These are phyloP conservation scores for Lepiota venenata DNA, from an alignment of 768 basidiomycete species.

Conservation along the genomic window DNA sequence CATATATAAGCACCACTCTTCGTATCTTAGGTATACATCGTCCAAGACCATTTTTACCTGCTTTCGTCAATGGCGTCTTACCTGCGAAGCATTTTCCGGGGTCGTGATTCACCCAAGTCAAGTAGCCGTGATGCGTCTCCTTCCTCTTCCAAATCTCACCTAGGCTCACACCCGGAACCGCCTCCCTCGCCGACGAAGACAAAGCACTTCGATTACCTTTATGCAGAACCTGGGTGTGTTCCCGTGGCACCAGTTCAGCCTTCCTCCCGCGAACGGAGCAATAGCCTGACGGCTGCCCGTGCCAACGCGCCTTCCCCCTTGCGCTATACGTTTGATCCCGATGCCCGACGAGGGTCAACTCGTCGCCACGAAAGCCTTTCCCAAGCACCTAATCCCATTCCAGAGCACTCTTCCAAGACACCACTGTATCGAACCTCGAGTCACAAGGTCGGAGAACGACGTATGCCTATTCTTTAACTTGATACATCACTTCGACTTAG, in stretches of 20 bases:
- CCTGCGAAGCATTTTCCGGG: slow-evolving; percentile 10
- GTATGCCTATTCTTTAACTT: slow-evolving; percentile 27
- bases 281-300: slow-evolving; percentile 32
- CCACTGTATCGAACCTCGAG: slow-evolving; percentile 39
- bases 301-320: slow-evolving; percentile 36
- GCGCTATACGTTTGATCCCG: slow-evolving; percentile 35
- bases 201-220: slow-evolving; percentile 36
- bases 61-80: slow-evolving; percentile 6
- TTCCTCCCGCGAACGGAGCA: slow-evolving; percentile 33
- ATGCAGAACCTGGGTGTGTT: slow-evolving; percentile 28
- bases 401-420: slow-evolving; percentile 12
- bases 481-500: slow-evolving; percentile 8
- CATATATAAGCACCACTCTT: background rate
- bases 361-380: slow-evolving; percentile 25
- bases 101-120: slow-evolving; percentile 7
- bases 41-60: background rate
- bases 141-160: slow-evolving; percentile 31
- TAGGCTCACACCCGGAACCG: slow-evolving; percentile 38
- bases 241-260: slow-evolving; percentile 34
- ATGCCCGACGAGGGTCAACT: slow-evolving; percentile 12
- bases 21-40: background rate
- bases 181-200: slow-evolving; percentile 21
- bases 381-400: slow-evolving; percentile 18
- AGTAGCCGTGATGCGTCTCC: background rate
- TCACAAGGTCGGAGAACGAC: slow-evolving; percentile 40